These are phyloP conservation scores for Phlyctochytrium planicorne DNA, from an alignment of 192 early-diverging fungal species.

Conservation along the genomic window DNA sequence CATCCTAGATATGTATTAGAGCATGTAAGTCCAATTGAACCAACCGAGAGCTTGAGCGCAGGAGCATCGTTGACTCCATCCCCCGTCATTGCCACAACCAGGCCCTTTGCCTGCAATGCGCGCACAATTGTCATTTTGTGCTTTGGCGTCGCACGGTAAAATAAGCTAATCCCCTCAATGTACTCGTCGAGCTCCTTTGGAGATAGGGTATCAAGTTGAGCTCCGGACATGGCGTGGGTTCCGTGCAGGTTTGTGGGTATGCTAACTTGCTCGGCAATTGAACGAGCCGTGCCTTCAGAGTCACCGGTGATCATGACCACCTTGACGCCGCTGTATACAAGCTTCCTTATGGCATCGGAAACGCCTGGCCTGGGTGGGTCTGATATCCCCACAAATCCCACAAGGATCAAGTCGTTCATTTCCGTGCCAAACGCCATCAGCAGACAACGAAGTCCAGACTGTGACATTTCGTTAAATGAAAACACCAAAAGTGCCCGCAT, in stretches of 20 bases:
- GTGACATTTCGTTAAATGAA: slow-evolving; percentile 68
- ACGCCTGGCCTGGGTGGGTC: slow-evolving; percentile 88
- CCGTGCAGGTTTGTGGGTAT: slow-evolving; percentile 54
- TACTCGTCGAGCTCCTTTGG: slow-evolving; percentile 35
- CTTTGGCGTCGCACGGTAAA: slow-evolving; percentile 71
- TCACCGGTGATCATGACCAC: slow-evolving; percentile 99
- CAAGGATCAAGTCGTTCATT: slow-evolving; percentile 63
- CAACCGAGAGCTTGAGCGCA: slow-evolving; percentile 76
- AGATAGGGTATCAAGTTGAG: slow-evolving; percentile 38
- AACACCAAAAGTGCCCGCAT: slow-evolving; percentile 56
- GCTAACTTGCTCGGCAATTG: slow-evolving; percentile 84
- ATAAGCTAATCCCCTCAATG: slow-evolving; percentile 50
- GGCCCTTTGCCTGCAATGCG: slow-evolving; percentile 81
- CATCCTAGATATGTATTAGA: slow-evolving; percentile 53
- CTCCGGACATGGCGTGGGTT: slow-evolving; percentile 40
- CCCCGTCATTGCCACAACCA: slow-evolving; percentile 94
- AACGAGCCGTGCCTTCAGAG: slow-evolving; percentile 83
- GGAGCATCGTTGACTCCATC: slow-evolving; percentile 98
- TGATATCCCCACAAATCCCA: slow-evolving; percentile 84
- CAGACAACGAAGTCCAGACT: slow-evolving; percentile 83
- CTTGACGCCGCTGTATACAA: slow-evolving; percentile 79
- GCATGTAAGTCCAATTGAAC: neutral
- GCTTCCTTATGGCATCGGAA: slow-evolving; percentile 65
- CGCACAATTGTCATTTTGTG: slow-evolving; percentile 92
- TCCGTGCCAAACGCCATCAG: slow-evolving; percentile 71